Base-by-base conservation (phyloP, 2,329 filamentous ascomycete genomes). In the Fusarium mundagurra region DNA sequence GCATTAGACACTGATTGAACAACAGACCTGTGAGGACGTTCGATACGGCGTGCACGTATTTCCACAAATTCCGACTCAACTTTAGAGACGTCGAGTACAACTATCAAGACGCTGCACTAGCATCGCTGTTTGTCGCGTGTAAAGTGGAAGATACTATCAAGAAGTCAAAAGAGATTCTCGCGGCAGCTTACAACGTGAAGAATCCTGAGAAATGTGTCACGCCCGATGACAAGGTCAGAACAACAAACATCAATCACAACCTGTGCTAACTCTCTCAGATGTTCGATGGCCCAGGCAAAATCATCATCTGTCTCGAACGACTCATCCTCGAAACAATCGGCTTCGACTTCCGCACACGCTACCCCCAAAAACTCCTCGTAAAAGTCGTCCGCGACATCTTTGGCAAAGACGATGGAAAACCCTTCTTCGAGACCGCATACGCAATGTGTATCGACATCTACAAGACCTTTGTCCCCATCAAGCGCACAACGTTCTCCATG, bases 131-230 rank as follows among this genome's bases (percentile, higher is more conserved):
- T 79, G 93, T 95, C 6, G 95, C 95, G 6, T 98, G 96, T 87
- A 99, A 99, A 85, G 95, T 97, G 51, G 96, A 99, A 83, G 96
- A 99, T 82, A 99, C 96, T 1, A 89, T 98, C 75, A 99, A 99
- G 85, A 98, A 98, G 85, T 97, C 94, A 8, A 91, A 90, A 66
- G 96, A 99, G 73, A 97, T 99, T 70, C 87, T 98, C 22, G 97
- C 94, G 67, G 95, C 95, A 2, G 92, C 94, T 31, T 94, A 96
- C 83, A 98, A 98, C 80, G 85, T 97, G 43, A 96, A 95, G 83
- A 89, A 83, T 80, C 89, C 78, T 75, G 92, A 84, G 81, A 93
- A 82, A 88, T 94, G 83, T 83, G 93, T 82, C 43, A 92, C 92
- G 24, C 90, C 93, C 8, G 96, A 98, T 82, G 95, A 98, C 82